Percentiles rank a stretch among this genome's conserved stretches.
phyloP scores from a whole-genome alignment of 192 early-diverging fungal genomes.

The Coemansia sp. region DNA sequence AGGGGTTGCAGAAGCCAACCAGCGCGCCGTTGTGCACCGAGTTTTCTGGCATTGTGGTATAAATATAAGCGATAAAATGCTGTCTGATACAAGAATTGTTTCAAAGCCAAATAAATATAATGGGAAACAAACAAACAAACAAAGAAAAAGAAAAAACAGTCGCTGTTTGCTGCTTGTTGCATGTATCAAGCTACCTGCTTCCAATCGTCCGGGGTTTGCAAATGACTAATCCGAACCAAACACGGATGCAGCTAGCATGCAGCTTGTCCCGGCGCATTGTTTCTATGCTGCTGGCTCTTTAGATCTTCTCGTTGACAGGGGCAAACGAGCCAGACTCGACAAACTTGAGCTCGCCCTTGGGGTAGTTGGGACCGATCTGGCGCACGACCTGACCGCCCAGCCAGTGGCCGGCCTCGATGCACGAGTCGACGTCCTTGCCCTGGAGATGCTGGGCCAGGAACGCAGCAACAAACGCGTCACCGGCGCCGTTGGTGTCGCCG shows the following conservation, averaged over 20 bases:
- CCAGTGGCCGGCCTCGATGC: constrained; percentile 89
- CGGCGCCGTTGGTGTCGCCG: constrained; percentile 97
- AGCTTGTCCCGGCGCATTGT: no score
- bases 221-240: no score
- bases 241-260: no score
- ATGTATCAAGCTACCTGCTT: no score
- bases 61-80: no score
- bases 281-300: neutral
- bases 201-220: no score
- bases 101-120: no score
- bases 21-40: constrained; percentile 47
- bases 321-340: constrained; percentile 31
- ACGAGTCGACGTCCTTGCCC: constrained; percentile 64
- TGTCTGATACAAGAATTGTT: no score
- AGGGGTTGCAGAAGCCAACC: constrained; percentile 95
- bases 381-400: constrained; percentile 87
- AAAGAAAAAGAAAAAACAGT: no score
- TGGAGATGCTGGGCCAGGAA: constrained; percentile 85
- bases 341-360: constrained; percentile 56
- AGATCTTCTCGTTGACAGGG: constrained; percentile 39
- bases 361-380: constrained; percentile 74
- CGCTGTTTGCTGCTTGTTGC: no score
- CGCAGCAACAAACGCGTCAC: constrained; percentile 95
- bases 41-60: no score
- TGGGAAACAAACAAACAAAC: no score